These are phyloP conservation scores for Coprinellus micaceus DNA, from an alignment of 768 basidiomycete genomes.

Conservation along the genomic window DNA sequence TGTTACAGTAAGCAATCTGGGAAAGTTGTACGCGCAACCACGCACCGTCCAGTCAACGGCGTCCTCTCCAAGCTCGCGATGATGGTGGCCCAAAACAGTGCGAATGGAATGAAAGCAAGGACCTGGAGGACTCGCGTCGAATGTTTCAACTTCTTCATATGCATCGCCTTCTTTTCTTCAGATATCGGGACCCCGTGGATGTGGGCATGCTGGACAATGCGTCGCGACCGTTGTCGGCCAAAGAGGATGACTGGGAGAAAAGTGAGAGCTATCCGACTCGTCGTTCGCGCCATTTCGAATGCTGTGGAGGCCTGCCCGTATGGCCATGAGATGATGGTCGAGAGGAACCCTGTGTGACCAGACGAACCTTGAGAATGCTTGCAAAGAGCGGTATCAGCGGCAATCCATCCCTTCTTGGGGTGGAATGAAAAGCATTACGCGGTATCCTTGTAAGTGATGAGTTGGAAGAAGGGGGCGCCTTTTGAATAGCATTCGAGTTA, in stretches of 20 bases:
- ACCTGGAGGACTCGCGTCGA: constrained; percentile 49
- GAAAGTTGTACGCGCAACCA: constrained; percentile 11
- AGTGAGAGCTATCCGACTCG: constrained; percentile 68
- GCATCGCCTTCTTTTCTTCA: constrained; percentile 46
- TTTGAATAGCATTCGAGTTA: neutral
- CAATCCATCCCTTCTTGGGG: constrained; percentile 27
- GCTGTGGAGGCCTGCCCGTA: constrained; percentile 64
- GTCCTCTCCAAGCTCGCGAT: constrained; percentile 73
- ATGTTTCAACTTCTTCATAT: constrained; percentile 46
- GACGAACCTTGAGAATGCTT: constrained; percentile 57
- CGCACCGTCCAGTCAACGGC: constrained; percentile 82
- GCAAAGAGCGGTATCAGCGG: constrained; percentile 56
- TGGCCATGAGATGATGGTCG: too few species aligned
- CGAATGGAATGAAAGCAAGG: constrained; percentile 57
- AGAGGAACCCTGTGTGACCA: neutral
- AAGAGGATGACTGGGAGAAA: constrained; percentile 68
- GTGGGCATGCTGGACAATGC: constrained; percentile 47
- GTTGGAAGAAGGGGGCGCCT: neutral
- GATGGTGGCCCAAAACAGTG: constrained; percentile 65
- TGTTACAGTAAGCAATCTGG: neutral
- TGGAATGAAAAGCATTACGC: constrained; percentile 34
- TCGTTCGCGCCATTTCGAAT: constrained; percentile 65
- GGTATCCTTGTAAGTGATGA: neutral
- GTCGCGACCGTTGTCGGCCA: constrained; percentile 50
- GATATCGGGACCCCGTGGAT: constrained; percentile 48